Conservation (phyloP, 192 early-diverging fungal genomes). For the Mortierella claussenii region DNA sequence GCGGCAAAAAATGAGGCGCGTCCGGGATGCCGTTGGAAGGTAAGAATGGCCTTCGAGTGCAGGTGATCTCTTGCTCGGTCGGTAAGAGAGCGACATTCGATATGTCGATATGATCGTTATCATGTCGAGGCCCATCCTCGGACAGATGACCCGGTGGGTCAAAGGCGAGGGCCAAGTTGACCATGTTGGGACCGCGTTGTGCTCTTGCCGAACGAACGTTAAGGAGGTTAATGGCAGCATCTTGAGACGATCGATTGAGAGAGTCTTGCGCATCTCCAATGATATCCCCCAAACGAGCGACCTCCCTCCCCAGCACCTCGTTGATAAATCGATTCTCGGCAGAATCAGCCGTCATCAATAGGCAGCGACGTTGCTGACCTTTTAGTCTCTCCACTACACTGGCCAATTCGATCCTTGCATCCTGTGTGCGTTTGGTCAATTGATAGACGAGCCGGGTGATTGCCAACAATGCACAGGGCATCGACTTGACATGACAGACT, state of each 20-base stretch:
- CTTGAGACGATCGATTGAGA: not conserved
- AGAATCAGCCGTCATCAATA: not conserved
- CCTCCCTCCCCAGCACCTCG: conserved; percentile 14
- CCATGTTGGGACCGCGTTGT: conserved; percentile 3
- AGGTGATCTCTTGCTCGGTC: conserved; percentile 61
- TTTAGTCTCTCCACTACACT: conserved; percentile 12
- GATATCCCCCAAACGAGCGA: conserved; percentile 9
- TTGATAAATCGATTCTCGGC: conserved; percentile 18
- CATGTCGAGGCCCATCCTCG: conserved; percentile 55
- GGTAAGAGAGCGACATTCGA: conserved; percentile 62
- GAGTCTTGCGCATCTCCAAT: conserved; percentile 19
- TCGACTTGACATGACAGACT: conserved; percentile 8
- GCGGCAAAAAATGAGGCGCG: conserved; percentile 58
- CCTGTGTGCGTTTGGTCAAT: conserved; percentile 35
- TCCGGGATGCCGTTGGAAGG: conserved; percentile 57
- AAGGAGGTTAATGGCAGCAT: not conserved
- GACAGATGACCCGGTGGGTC: conserved; percentile 55
- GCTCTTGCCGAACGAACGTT: not conserved
- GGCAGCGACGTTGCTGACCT: not conserved
- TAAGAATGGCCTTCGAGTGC: conserved; percentile 52
- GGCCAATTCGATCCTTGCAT: conserved; percentile 24
- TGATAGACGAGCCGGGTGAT: conserved; percentile 51
- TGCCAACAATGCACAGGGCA: conserved; percentile 38
- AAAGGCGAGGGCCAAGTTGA: not conserved
- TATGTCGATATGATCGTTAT: conserved; percentile 64